Percentiles rank a stretch among this genome's conserved stretches.
These are phyloP conservation scores for Coemansia sp. DNA, from an alignment of 192 early-diverging fungal species.

Conservation along the genomic window DNA sequence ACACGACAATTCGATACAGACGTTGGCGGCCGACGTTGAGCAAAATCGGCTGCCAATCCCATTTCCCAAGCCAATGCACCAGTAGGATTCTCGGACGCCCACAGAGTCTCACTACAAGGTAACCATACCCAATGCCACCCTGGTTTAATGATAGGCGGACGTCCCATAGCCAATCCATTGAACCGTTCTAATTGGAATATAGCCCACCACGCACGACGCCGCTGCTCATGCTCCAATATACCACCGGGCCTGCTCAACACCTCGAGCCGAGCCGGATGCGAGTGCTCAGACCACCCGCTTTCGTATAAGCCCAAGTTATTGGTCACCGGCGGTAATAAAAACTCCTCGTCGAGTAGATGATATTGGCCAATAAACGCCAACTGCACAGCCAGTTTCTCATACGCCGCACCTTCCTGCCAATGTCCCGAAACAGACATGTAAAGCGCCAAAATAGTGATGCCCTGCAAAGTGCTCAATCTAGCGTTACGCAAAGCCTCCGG, in stretches of 20 bases:
- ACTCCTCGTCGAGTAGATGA: slow-evolving; percentile 54
- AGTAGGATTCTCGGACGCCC: slow-evolving; percentile 33
- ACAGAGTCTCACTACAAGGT: slow-evolving; percentile 47
- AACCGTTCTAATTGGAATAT: slow-evolving; percentile 51
- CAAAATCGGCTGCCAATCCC: slow-evolving; percentile 31
- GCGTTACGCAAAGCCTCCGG: slow-evolving; percentile 17
- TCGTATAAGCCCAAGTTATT: slow-evolving; percentile 51
- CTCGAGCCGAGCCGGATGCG: slow-evolving; percentile 42
- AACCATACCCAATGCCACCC: slow-evolving; percentile 58
- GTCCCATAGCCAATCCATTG: slow-evolving; percentile 52
- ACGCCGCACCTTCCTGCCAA: slow-evolving; percentile 50
- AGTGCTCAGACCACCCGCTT: slow-evolving; percentile 47
- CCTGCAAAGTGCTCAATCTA: slow-evolving; percentile 40
- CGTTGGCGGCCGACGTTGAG: slow-evolving; percentile 17
- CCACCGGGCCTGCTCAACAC: slow-evolving; percentile 45
- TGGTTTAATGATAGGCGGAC: slow-evolving; percentile 52
- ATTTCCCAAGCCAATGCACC: slow-evolving; percentile 48
- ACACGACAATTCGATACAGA: slow-evolving; percentile 41
- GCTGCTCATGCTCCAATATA: slow-evolving; percentile 46
- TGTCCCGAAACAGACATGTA: slow-evolving; percentile 48
- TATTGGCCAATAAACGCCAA: slow-evolving; percentile 51
- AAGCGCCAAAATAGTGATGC: slow-evolving; percentile 32
- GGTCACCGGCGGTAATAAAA: slow-evolving; percentile 42
- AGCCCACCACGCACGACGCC: slow-evolving; percentile 51
- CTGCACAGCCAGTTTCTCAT: slow-evolving; percentile 49